Evolutionary conservation across 352 stramenopile species (phyloP), one percentile per base, ranked within the genome.

Genomic region (Phytopythium boreale): DNA sequence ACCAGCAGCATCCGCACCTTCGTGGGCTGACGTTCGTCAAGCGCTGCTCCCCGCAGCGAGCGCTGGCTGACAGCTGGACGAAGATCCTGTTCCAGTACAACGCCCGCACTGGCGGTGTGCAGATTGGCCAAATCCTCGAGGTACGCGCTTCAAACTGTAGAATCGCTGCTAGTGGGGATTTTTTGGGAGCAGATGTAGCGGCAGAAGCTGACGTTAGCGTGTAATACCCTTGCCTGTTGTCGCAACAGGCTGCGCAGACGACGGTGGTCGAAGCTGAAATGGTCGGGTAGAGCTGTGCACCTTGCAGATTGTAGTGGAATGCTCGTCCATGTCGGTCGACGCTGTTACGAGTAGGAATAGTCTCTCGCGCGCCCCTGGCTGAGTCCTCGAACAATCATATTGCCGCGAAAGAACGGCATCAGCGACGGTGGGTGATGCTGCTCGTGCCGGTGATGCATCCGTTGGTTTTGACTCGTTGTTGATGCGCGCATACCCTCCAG

Each of bases 1-100:
- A 56, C 15, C 26, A 79, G 12, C 74, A 80, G 43, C 70, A 67
- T 6, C 82, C 84, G 3, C 66, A 80, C 53, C 63, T 94, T 34
- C 69, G 67, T 1, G 82, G 80, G n/a, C 58, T 95, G 31, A 55
- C 56, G 17, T 93, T 93, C 61, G 62, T 87, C 27, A 89, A 84
- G 49, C 79, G 87, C 17, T 96, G 87, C 52, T 96, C 88, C 17
- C 79, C 87, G 17, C 87, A 95, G 57, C 80, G 88, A 27, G 88
- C 86, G 4, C 75, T 96, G 26, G 79, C 88, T 1, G 88, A 96
- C 58, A 96, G 88, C 66, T 96, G 88, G 88, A 96, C 88, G 26
- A 96, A 96, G 63, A 90, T 94, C 67, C 62, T 92, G 47, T 94
- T 94, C 63, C 86, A 94, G 64, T 87, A 79, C 59, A 84, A 88